Evolutionary conservation across 164 flowering plant genomes (phyloP).

Genomic region (Akebia trifoliata): DNA sequence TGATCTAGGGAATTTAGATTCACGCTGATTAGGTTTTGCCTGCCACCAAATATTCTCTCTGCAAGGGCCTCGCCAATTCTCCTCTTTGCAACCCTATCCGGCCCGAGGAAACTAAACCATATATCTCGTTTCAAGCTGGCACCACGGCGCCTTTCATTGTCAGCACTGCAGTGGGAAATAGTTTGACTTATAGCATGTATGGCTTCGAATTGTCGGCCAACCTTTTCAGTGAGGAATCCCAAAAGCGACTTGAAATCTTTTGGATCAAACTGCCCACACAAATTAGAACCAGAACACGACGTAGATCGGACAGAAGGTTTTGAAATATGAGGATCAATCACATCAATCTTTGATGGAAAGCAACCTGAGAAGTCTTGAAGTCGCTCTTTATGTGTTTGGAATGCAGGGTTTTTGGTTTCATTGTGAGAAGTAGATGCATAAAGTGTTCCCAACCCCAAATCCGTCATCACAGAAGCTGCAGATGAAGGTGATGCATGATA

Average conservation of each 20-base stretch:
- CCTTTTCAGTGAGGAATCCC: conserved; percentile 39
- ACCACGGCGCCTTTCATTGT: conserved; percentile 32
- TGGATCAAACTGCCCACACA: too few species aligned
- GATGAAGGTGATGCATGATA: conserved; percentile 35
- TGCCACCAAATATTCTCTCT: conserved; percentile 56
- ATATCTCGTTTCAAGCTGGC: conserved; percentile 45
- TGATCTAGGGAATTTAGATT: conserved; percentile 48
- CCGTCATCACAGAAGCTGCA: conserved; percentile 57
- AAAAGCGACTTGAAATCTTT: conserved; percentile 53
- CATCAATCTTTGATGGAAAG: conserved; percentile 21
- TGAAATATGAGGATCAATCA: conserved; percentile 14
- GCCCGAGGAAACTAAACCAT: conserved; percentile 78
- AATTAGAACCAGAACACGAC: conserved; percentile 28
- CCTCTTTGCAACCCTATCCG: conserved; percentile 58
- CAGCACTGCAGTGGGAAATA: conserved; percentile 35
- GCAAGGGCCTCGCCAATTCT: conserved; percentile 69
- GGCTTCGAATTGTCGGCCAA: conserved; percentile 67
- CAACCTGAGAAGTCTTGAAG: conserved; percentile 22
- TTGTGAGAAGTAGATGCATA: conserved; percentile 24
- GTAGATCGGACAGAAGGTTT: conserved; percentile 24
- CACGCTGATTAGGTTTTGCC: conserved; percentile 38
- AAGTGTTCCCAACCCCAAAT: conserved; percentile 48
- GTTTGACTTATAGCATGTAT: conserved; percentile 40
- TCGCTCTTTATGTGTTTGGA: conserved; percentile 18
- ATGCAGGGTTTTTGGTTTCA: conserved; percentile 17